A percentile compares a stretch with the other conserved stretches of the same genome.
phyloP scores from a whole-genome alignment of 208 protist species.

The Phytomonas serpens region DNA sequence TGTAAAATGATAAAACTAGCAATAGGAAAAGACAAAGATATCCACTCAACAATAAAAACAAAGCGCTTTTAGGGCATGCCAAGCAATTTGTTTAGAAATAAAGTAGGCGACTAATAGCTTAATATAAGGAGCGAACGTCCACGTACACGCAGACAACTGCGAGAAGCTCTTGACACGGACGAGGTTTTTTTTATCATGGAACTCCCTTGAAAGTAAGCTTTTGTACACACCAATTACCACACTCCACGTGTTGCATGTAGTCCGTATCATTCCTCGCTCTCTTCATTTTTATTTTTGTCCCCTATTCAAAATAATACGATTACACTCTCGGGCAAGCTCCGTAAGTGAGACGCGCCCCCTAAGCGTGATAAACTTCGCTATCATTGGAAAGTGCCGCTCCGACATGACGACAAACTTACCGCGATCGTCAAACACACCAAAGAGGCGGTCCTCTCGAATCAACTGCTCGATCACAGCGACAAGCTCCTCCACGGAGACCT shows the following conservation, averaged over 20 bases:
- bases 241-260: not conserved
- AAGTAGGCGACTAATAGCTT: constrained; percentile 1
- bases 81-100: constrained; percentile 5
- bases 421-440: constrained; percentile 74
- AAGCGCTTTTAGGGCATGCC: not conserved
- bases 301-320: constrained; percentile 33
- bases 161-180: not conserved
- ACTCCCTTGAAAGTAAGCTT: constrained; percentile 5
- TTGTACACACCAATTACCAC: not conserved
- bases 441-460: constrained; percentile 26
- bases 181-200: not conserved
- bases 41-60: not conserved
- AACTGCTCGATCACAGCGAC: constrained; percentile 54
- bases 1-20: constrained; percentile 3
- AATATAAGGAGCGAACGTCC: not conserved
- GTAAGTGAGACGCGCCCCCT: constrained; percentile 56
- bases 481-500: constrained; percentile 46
- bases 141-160: not conserved
- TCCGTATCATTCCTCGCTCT: not conserved
- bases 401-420: constrained; percentile 69
- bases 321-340: constrained; percentile 67
- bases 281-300: constrained; percentile 2
- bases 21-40: not conserved
- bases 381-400: constrained; percentile 33
- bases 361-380: constrained; percentile 50